Percentiles rank a stretch among this genome's conserved stretches.
Evolutionary conservation across 371 early-diverging fungal species (phyloP).

Genomic region (Mucor piriformis): DNA sequence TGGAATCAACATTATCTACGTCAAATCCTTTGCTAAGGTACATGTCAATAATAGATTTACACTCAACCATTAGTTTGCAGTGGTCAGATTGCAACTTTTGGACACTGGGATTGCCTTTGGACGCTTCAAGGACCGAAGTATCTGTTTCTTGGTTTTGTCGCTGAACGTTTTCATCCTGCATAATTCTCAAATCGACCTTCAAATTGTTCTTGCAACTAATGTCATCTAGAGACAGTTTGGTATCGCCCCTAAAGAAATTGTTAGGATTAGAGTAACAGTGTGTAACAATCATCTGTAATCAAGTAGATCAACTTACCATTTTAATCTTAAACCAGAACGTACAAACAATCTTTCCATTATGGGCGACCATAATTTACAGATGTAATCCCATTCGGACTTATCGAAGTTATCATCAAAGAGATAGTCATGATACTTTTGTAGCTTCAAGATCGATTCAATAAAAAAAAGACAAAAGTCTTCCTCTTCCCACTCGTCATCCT

Average conservation of each 20-base stretch:
- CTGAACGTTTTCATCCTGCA: neutral
- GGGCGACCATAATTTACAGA: neutral
- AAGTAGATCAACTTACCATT: neutral
- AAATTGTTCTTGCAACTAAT: neutral
- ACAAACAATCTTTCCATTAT: conserved; percentile 3
- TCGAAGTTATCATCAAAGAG: conserved; percentile 1
- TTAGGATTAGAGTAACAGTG: too few species aligned
- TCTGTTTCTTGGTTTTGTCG: neutral
- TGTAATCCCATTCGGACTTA: neutral
- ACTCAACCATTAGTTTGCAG: conserved; percentile 6
- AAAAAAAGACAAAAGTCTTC: conserved; percentile 6
- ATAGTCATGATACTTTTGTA: conserved; percentile 3
- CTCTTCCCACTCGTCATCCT: conserved; percentile 2
- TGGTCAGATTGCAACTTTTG: conserved; percentile 4
- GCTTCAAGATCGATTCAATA: neutral
- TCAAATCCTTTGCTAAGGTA: conserved; percentile 1
- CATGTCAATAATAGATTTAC: conserved; percentile 2
- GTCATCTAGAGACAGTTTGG: neutral
- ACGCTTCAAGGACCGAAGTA: neutral
- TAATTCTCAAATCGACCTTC: conserved; percentile 6
- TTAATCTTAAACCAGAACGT: neutral
- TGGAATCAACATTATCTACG: neutral
- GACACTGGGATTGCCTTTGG: neutral
- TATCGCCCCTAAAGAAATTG: neutral
- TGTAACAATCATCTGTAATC: too few species aligned